phyloP scores from a whole-genome alignment of 345 rosid species.

The Corymbia maculata region DNA sequence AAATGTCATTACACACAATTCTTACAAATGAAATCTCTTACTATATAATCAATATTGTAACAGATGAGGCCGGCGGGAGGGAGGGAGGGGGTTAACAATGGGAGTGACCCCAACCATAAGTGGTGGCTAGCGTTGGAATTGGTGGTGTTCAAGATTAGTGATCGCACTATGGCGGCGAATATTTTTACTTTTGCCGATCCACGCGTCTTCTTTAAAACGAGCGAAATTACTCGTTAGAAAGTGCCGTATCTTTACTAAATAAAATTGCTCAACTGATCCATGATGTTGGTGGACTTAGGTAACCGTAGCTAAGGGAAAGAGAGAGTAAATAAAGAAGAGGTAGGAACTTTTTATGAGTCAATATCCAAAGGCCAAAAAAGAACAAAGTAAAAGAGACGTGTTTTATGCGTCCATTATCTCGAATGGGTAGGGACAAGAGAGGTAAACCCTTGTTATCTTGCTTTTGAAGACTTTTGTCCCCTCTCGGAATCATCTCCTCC shows the following conservation, averaged over 20 bases:
- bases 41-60: not conserved
- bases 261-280: not conserved
- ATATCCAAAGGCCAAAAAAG: not conserved
- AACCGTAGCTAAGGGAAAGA: not conserved
- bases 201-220: not conserved
- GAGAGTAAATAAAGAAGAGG: not conserved
- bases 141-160: fast-evolving
- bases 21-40: not conserved
- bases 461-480: not conserved
- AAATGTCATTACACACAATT: not conserved
- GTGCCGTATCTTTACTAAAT: not conserved
- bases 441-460: not conserved
- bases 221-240: not conserved
- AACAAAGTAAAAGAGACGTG: not conserved
- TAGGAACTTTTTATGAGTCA: not conserved
- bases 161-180: fast-evolving
- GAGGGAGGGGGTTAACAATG: fast-evolving
- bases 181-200: fast-evolving
- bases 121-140: not conserved
- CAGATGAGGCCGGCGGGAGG: not conserved
- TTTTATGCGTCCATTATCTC: not conserved
- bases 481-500: not conserved
- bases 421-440: not conserved
- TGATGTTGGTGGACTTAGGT: not conserved
- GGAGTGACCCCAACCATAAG: not conserved